Conservation (phyloP, 768 basidiomycete genomes). For the Tricholoma saponaceum region DNA sequence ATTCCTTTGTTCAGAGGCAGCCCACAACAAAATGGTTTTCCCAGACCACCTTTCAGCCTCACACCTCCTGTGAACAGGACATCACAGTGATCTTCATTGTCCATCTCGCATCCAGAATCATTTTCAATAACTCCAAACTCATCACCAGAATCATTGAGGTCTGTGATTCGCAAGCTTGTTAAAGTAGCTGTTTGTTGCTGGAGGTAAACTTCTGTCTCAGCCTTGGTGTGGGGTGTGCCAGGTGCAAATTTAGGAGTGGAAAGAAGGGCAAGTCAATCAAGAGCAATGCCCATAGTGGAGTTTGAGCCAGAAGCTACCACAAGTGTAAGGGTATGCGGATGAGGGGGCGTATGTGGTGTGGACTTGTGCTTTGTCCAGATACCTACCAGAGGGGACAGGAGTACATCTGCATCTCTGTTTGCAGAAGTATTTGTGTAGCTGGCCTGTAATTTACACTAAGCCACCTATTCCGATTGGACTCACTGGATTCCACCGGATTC, state of each 20-base stretch:
- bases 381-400: slow-evolving; percentile 27
- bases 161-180: slow-evolving; percentile 57
- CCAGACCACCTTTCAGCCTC: slow-evolving; percentile 15
- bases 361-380: slow-evolving; percentile 69
- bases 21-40: slow-evolving; percentile 6
- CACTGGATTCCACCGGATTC: too few species aligned
- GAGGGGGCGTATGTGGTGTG: slow-evolving; percentile 51
- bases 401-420: slow-evolving; percentile 16
- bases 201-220: slow-evolving; percentile 48
- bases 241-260: slow-evolving; percentile 44
- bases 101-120: slow-evolving; percentile 52
- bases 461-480: too few species aligned
- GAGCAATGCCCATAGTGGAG: slow-evolving; percentile 33
- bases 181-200: slow-evolving; percentile 59
- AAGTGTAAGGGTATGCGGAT: slow-evolving; percentile 44
- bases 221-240: slow-evolving; percentile 48
- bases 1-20: slow-evolving; percentile 17
- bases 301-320: slow-evolving; percentile 39
- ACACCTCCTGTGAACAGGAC: slow-evolving; percentile 28
- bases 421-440: slow-evolving; percentile 28
- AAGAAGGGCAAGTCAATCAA: slow-evolving; percentile 54
- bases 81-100: slow-evolving; percentile 34
- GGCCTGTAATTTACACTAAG: too few species aligned
- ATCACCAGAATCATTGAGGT: slow-evolving; percentile 43
- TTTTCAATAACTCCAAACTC: slow-evolving; percentile 36